These are phyloP conservation scores for Paecilomyces niveus DNA, from an alignment of 2,329 filamentous ascomycete species.

Conservation along the genomic window DNA sequence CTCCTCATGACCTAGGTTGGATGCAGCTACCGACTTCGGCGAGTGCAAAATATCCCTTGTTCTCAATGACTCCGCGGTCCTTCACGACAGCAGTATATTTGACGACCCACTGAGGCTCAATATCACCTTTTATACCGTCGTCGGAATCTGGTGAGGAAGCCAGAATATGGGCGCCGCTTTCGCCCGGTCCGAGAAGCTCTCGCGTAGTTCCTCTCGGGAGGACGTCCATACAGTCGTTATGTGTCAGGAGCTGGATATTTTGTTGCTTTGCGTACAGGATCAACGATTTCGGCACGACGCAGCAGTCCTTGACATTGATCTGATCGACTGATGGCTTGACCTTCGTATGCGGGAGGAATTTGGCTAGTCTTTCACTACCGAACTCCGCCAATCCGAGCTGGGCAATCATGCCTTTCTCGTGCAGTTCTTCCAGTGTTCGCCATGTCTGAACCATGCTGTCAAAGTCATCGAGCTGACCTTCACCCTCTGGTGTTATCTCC, in stretches of 20 bases:
- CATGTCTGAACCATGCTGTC: slow-evolving; percentile 62
- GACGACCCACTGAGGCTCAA: slow-evolving; percentile 87
- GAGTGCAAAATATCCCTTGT: slow-evolving; percentile 93
- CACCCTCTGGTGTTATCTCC: slow-evolving; percentile 19
- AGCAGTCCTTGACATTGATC: slow-evolving; percentile 94
- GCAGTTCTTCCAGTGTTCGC: slow-evolving; percentile 62
- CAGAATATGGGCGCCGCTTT: slow-evolving; percentile 68
- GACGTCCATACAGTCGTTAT: slow-evolving; percentile 90
- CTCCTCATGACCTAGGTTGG: slow-evolving; percentile 17
- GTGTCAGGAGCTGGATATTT: slow-evolving; percentile 80
- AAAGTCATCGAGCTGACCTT: slow-evolving; percentile 44
- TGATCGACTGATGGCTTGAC: slow-evolving; percentile 81
- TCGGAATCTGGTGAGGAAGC: slow-evolving; percentile 49
- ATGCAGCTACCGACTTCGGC: slow-evolving; percentile 58
- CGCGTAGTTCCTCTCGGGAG: slow-evolving; percentile 77
- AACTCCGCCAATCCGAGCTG: slow-evolving; percentile 87
- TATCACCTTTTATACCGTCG: slow-evolving; percentile 62
- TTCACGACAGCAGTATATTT: slow-evolving; percentile 96
- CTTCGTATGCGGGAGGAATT: slow-evolving; percentile 64
- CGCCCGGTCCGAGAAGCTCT: slow-evolving; percentile 69
- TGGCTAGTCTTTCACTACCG: slow-evolving; percentile 71
- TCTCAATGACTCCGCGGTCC: slow-evolving; percentile 92
- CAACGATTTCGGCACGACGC: slow-evolving; percentile 84
- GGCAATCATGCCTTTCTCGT: slow-evolving; percentile 62
- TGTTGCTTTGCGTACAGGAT: slow-evolving; percentile 76